These are phyloP conservation scores for Oryza meyeriana DNA, from an alignment of 176 grass and related monocot species.

Conservation along the genomic window DNA sequence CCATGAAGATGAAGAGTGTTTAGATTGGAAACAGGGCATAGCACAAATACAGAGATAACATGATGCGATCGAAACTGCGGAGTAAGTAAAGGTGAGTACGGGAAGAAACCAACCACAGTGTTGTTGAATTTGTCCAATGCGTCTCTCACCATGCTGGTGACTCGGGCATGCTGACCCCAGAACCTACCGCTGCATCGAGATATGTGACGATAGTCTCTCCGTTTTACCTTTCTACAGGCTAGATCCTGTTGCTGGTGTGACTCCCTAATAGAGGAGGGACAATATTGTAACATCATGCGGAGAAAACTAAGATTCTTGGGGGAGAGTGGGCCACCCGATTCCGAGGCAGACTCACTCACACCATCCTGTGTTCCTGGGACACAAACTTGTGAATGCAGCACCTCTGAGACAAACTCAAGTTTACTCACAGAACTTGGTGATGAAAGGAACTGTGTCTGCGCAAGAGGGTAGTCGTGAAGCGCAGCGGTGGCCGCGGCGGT, in stretches of 20 bases:
- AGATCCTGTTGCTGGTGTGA: neutral
- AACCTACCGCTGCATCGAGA: neutral
- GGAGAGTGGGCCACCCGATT: neutral
- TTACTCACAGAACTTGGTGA: neutral
- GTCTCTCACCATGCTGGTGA: neutral
- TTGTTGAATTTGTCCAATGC: slow-evolving; percentile 17
- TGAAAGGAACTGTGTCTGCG: neutral
- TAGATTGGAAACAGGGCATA: neutral
- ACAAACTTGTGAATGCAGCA: no score
- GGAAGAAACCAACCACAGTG: neutral
- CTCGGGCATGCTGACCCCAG: neutral
- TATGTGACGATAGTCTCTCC: neutral
- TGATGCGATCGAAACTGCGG: neutral
- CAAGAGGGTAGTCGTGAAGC: neutral
- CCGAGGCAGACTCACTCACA: neutral
- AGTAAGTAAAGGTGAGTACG: neutral
- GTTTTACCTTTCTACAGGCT: neutral
- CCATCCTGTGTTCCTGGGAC: neutral
- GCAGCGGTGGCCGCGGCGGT: neutral
- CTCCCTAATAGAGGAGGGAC: no score
- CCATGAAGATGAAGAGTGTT: neutral
- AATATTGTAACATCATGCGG: neutral
- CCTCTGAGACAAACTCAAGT: neutral
- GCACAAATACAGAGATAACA: neutral
- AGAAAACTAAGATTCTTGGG: neutral